phyloP scores from a whole-genome alignment of 805 yeast species.

The Wickerhamiella hasegawae region DNA sequence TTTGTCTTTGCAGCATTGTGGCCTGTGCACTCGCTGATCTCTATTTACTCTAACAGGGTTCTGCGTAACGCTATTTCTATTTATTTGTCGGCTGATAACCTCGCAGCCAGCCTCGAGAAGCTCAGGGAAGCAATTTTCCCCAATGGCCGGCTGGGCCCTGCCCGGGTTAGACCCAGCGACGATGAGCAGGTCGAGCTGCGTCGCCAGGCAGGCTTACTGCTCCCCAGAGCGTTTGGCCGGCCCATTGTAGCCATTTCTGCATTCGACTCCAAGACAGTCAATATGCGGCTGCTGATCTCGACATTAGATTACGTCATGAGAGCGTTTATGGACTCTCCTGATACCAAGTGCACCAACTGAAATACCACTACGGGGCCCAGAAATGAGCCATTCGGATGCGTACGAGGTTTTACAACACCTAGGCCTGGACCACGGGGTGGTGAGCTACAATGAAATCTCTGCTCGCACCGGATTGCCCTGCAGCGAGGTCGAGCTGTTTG shows the following conservation, averaged over 20 bases:
- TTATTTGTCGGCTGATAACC: background rate
- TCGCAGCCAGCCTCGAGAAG: background rate
- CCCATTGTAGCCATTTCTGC: background rate
- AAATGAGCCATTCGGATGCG: no score
- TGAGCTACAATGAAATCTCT: no score
- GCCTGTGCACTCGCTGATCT: background rate
- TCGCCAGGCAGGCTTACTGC: background rate
- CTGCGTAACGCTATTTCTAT: background rate
- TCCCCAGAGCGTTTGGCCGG: background rate
- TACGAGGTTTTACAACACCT: no score
- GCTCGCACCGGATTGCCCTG: no score
- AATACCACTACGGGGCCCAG: no score
- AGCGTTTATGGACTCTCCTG: no score
- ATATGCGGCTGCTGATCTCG: background rate
- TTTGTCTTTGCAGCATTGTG: background rate
- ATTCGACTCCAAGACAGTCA: background rate
- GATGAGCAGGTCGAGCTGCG: background rate
- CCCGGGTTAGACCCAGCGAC: background rate
- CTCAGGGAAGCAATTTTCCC: background rate
- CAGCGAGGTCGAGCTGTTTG: slow-evolving; percentile 3
- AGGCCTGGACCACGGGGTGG: no score
- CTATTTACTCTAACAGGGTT: background rate
- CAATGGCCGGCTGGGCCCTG: background rate
- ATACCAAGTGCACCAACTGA: no score
- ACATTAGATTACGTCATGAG: background rate